Conservation (phyloP, 1,284 basidiomycete species). For the Anthracocystis walkeri region DNA sequence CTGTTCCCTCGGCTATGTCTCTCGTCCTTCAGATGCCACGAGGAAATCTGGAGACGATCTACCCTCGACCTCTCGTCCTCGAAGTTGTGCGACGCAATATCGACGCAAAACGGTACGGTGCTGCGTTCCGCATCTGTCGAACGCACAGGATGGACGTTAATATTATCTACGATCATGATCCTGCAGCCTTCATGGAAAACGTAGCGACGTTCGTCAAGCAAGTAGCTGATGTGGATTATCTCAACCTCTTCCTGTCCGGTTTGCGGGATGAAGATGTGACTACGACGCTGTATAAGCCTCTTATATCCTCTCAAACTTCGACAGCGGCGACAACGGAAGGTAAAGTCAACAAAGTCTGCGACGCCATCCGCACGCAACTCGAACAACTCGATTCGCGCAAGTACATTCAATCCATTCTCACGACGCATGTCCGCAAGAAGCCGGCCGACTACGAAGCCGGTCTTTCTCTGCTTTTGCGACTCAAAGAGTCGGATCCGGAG, state of each 20-base stretch:
- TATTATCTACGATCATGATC: slow-evolving; percentile 83
- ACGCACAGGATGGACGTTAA: slow-evolving; percentile 94
- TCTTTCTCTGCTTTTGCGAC: slow-evolving; percentile 79
- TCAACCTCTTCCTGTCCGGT: slow-evolving; percentile 90
- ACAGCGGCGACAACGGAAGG: slow-evolving; percentile 69
- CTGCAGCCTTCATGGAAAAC: slow-evolving; percentile 76
- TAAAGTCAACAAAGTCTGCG: slow-evolving; percentile 81
- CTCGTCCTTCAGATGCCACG: slow-evolving; percentile 92
- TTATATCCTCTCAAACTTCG: slow-evolving; percentile 31
- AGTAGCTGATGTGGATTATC: slow-evolving; percentile 86
- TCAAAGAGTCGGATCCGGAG: slow-evolving; percentile 79
- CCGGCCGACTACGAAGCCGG: slow-evolving; percentile 92
- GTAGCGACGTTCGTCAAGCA: slow-evolving; percentile 79
- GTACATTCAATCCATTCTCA: slow-evolving; percentile 91
- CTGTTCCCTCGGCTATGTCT: slow-evolving; percentile 75
- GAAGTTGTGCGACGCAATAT: slow-evolving; percentile 70
- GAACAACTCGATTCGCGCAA: slow-evolving; percentile 79
- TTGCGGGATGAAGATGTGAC: slow-evolving; percentile 72
- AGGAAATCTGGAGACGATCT: slow-evolving; percentile 95
- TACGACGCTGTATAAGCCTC: slow-evolving; percentile 66
- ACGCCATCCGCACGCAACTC: slow-evolving; percentile 80
- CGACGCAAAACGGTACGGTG: slow-evolving; percentile 75
- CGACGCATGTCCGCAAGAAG: slow-evolving; percentile 89
- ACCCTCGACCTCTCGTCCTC: slow-evolving; percentile 90
- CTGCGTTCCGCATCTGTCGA: slow-evolving; percentile 89